Evolutionary conservation across 345 rosid species (phyloP).

Genomic region (Salix caprea): DNA sequence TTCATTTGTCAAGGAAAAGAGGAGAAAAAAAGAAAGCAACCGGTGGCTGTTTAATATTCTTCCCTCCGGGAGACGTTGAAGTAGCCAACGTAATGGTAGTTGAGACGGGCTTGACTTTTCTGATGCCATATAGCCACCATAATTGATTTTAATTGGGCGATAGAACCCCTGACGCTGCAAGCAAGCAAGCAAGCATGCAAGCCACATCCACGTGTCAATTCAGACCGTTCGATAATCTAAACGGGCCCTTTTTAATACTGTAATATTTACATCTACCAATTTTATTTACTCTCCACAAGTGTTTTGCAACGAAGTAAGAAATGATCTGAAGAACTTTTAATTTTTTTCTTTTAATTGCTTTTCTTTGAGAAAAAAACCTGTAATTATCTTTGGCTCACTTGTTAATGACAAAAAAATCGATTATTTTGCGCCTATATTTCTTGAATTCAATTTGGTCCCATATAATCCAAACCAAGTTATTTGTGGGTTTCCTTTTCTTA

Average conservation of each 20-base stretch:
- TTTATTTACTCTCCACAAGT: not conserved
- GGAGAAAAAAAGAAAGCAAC: not conserved
- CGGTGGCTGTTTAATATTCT: not conserved
- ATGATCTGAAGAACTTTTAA: not conserved
- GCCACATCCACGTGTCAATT: not conserved
- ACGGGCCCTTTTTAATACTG: not conserved
- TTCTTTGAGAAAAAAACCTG: no score
- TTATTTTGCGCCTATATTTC: no score
- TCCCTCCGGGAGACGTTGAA: not conserved
- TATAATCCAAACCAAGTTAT: no score
- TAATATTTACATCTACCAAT: not conserved
- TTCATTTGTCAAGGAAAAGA: not conserved
- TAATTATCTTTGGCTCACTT: no score
- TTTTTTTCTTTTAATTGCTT: no score
- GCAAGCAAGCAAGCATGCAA: not conserved
- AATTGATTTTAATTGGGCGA: not conserved
- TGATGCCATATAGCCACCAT: not conserved
- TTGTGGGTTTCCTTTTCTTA: not conserved
- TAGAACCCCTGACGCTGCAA: not conserved
- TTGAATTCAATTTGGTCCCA: no score
- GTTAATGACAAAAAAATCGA: no score
- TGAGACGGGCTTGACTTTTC: not conserved
- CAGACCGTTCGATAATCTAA: not conserved
- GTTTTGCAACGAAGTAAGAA: not conserved
- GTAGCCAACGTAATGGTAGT: not conserved